These are phyloP conservation scores for Blastomyces percursus DNA, from an alignment of 2,329 filamentous ascomycete species.

Conservation along the genomic window DNA sequence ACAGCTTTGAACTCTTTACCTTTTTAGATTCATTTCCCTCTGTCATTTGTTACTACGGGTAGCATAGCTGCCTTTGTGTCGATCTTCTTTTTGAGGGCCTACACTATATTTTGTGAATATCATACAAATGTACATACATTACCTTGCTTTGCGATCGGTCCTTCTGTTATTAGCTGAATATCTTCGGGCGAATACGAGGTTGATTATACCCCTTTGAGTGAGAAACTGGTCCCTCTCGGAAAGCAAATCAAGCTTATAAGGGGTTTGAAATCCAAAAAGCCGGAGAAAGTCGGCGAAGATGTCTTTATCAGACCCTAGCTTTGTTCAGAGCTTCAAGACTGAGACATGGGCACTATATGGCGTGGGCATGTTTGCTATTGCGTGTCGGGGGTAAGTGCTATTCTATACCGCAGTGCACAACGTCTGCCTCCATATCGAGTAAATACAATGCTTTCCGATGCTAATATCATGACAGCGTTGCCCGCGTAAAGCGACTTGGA, in stretches of 20 bases:
- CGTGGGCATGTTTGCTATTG: slow-evolving; percentile 28
- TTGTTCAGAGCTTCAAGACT: slow-evolving; percentile 21
- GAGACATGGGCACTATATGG: slow-evolving; percentile 30
- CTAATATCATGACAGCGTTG: slow-evolving; percentile 20
- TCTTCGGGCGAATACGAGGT: background rate
- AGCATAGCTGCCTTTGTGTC: background rate
- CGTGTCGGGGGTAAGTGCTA: slow-evolving; percentile 33
- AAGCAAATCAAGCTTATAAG: background rate
- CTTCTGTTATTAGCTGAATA: background rate
- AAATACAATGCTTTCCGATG: background rate
- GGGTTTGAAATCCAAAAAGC: background rate
- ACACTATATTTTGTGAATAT: background rate
- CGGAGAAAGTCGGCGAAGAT: background rate
- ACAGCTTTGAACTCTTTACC: too few relatives aligned
- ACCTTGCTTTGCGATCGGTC: background rate
- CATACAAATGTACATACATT: background rate
- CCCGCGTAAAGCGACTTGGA: slow-evolving; percentile 34
- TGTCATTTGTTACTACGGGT: background rate
- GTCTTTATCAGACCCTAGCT: slow-evolving; percentile 10
- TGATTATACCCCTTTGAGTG: background rate
- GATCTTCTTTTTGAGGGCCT: background rate
- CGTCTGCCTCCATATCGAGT: slow-evolving; percentile 27
- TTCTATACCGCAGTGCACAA: slow-evolving; percentile 19
- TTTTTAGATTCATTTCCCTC: background rate
- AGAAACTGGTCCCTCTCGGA: background rate